A percentile compares a stretch with the other conserved stretches of the same genome.
These are phyloP conservation scores for Rhypophila decipiens DNA, from an alignment of 495 filamentous ascomycete genomes.

Conservation along the genomic window DNA sequence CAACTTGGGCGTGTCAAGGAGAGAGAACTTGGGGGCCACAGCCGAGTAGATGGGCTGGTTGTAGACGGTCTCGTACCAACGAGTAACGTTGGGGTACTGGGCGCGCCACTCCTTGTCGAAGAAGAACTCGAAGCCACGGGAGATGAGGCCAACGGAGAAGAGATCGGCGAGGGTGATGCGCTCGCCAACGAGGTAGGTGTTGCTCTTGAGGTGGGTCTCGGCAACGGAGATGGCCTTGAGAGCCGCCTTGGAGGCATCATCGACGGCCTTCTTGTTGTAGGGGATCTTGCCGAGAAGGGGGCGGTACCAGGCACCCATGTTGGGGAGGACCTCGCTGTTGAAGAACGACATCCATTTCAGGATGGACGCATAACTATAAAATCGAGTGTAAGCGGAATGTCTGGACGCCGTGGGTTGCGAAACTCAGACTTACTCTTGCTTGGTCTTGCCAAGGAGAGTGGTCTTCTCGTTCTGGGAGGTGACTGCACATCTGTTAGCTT, in stretches of 20 bases:
- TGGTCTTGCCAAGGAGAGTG: conserved; percentile 96
- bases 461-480: conserved; percentile 99
- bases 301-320: conserved; percentile 77
- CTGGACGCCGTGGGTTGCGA: neutral
- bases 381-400: neutral
- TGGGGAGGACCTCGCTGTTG: conserved; percentile 75
- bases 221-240: conserved; percentile 62
- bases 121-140: conserved; percentile 79
- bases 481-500: conserved; percentile 55
- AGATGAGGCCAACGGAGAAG: conserved; percentile 69
- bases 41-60: conserved; percentile 86
- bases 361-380: conserved; percentile 78
- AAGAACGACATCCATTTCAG: conserved; percentile 92
- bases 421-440: conserved; percentile 71
- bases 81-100: conserved; percentile 73
- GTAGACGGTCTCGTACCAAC: conserved; percentile 91
- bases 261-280: conserved; percentile 98
- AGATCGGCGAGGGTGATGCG: conserved; percentile 93
- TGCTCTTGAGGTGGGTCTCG: conserved; percentile 79
- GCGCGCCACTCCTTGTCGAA: conserved; percentile 82
- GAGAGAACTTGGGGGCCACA: conserved; percentile 62
- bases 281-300: conserved; percentile 73
- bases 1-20: conserved; percentile 75
- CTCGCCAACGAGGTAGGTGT: conserved; percentile 97
- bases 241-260: conserved; percentile 63